Evolutionary conservation across 2,329 filamentous ascomycete genomes (phyloP).

Genomic region (Gaeumannomyces tritici): DNA sequence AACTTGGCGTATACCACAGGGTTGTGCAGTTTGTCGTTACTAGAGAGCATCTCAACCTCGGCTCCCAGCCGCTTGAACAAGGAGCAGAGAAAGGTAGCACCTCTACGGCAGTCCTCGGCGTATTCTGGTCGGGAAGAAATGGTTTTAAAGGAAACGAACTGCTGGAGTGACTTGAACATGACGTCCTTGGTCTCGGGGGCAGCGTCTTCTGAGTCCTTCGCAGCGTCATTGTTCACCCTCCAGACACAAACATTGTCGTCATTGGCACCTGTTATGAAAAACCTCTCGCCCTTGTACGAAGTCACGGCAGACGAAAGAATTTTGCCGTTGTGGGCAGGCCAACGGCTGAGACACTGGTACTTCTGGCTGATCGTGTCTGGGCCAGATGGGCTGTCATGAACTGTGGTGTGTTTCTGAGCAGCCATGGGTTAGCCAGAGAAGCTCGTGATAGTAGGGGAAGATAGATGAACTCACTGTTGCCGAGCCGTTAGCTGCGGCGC

Average conservation of each 20-base stretch:
- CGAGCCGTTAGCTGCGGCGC: conserved; percentile 79
- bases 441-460: neutral
- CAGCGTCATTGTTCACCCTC: conserved; percentile 50
- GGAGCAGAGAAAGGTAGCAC: conserved; percentile 80
- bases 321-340: conserved; percentile 67
- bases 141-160: conserved; percentile 87
- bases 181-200: conserved; percentile 33
- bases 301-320: conserved; percentile 77
- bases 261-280: conserved; percentile 92
- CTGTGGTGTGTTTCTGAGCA: conserved; percentile 54
- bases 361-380: conserved; percentile 44
- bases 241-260: conserved; percentile 85
- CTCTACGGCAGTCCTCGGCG: conserved; percentile 83
- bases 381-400: conserved; percentile 45
- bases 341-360: conserved; percentile 23
- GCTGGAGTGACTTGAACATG: conserved; percentile 62
- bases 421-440: neutral
- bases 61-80: conserved; percentile 90
- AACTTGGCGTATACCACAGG: conserved; percentile 93
- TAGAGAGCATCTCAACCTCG: conserved; percentile 81
- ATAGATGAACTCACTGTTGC: conserved; percentile 53
- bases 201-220: conserved; percentile 12
- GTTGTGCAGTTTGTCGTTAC: conserved; percentile 63
- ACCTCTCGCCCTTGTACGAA: conserved; percentile 58
- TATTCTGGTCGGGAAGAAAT: conserved; percentile 81